A percentile compares a stretch with the other conserved stretches of the same genome.
phyloP scores from a whole-genome alignment of 352 stramenopile species.

The Blastocystis sp. region DNA sequence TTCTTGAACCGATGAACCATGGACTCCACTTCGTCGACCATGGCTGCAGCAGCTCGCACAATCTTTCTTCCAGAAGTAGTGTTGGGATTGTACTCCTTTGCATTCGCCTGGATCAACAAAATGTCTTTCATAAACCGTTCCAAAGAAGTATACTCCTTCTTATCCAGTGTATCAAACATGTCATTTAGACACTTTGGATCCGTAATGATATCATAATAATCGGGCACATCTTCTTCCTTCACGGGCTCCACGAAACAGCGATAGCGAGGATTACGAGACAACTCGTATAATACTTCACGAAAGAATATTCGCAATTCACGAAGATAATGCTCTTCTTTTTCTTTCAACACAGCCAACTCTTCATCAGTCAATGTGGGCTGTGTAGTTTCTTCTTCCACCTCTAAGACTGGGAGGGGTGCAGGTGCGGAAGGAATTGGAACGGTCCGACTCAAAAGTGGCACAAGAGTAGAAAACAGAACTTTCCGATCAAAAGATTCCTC shows the following conservation, averaged over 20 bases:
- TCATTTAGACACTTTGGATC: slow-evolving; percentile 77
- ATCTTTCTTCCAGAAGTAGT: slow-evolving; percentile 68
- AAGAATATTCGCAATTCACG: slow-evolving; percentile 80
- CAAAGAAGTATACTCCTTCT: slow-evolving; percentile 78
- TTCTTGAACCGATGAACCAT: slow-evolving; percentile 78
- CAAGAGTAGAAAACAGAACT: not conserved
- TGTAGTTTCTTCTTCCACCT: slow-evolving; percentile 55
- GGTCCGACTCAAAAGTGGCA: not conserved
- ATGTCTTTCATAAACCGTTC: slow-evolving; percentile 79
- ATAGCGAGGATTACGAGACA: slow-evolving; percentile 62
- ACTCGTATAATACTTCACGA: slow-evolving; percentile 71
- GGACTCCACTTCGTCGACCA: slow-evolving; percentile 80
- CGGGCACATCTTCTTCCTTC: slow-evolving; percentile 72
- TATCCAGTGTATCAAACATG: slow-evolving; percentile 80
- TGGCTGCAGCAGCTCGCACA: slow-evolving; percentile 71
- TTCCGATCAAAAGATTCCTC: not conserved
- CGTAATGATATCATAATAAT: slow-evolving; percentile 80
- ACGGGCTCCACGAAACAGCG: slow-evolving; percentile 65
- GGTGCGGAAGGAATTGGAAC: slow-evolving; percentile 46
- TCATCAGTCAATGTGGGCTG: slow-evolving; percentile 15
- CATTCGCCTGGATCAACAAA: slow-evolving; percentile 77
- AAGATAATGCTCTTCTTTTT: slow-evolving; percentile 75
- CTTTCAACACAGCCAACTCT: slow-evolving; percentile 63
- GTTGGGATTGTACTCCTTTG: slow-evolving; percentile 79
- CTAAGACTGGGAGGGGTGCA: slow-evolving; percentile 22